Evolutionary conservation across 2,329 filamentous ascomycete genomes (phyloP), one percentile per base, ranked within the genome.

Genomic region (Ceratocystis eucalypticola): DNA sequence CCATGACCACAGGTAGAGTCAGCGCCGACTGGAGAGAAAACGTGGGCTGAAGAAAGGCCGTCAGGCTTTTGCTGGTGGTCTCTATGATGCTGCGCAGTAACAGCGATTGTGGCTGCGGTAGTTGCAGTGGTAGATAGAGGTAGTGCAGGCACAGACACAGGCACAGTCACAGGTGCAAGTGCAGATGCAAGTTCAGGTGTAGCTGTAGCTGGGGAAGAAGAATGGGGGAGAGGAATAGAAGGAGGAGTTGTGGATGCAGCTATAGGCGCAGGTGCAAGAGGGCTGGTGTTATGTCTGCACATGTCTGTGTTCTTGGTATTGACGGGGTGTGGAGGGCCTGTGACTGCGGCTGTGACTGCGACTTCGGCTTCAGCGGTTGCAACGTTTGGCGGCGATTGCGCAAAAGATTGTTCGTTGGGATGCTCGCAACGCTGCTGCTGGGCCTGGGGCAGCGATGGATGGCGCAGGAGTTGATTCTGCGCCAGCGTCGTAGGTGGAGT

Each of bases 31-130:
- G 61, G 61, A 33, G 57, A 66, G 44, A 48, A 64, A 67, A 67
- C 65, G 61, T 64, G 65, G 61, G 65, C 61, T 46, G 65, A 53
- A 64, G 65, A 57, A 37, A 62, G 53, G 61, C 53, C 37, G 33
- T 48, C 50, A 28, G 50, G 41, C 50, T 57, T 33, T 64, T 15
- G 25, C 7, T 20, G 46, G 30, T 64, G 62, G 62, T 63, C 20
- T 20, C 30, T 41, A 30, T 59, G 22, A 30, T 59, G 46, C 61
- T 64, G 61, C 15, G 37, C 12, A 12, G 37, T 41, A 41, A 1
- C 37, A 41, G 37, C 37, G 10, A 41, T 41, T 41, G 37, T 41
- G 37, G 37, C 37, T 41, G 37, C 37, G 37, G 37, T 41, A 41
- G 37, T 5, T 41, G 37, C 37, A 15, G 37, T 41, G 37, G 37